Evolutionary conservation across 2,329 filamentous ascomycete genomes (phyloP).

Genomic region (Fusarium subglutinans): DNA sequence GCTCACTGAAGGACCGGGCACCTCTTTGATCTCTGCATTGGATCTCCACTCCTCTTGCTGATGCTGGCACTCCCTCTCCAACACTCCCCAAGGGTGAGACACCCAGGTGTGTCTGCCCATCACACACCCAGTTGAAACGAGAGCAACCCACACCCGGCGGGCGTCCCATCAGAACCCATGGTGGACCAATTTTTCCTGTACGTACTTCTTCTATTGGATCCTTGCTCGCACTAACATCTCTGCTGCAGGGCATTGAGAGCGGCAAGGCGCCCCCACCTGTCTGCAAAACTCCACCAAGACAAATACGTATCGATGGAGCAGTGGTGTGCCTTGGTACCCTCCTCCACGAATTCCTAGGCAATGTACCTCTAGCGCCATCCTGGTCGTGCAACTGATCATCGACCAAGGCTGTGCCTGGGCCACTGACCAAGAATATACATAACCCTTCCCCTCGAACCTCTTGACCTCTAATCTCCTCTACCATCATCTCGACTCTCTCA

Average conservation of each 20-base stretch:
- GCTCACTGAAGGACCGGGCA: slow-evolving; percentile 16
- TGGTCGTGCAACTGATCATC: slow-evolving; percentile 42
- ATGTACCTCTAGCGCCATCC: slow-evolving; percentile 43
- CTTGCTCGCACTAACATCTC: slow-evolving; percentile 35
- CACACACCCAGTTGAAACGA: slow-evolving; percentile 31
- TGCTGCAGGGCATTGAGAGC: slow-evolving; percentile 45
- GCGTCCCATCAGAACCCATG: slow-evolving; percentile 26
- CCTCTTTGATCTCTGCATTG: slow-evolving; percentile 19
- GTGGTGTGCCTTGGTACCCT: slow-evolving; percentile 42
- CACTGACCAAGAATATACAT: slow-evolving; percentile 43
- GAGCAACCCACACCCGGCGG: slow-evolving; percentile 27
- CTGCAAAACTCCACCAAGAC: slow-evolving; percentile 31
- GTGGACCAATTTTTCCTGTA: slow-evolving; percentile 27
- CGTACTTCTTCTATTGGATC: slow-evolving; percentile 31
- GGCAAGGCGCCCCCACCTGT: slow-evolving; percentile 28
- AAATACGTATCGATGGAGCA: slow-evolving; percentile 35
- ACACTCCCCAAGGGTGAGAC: slow-evolving; percentile 27
- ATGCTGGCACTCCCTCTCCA: slow-evolving; percentile 24
- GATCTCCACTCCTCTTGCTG: slow-evolving; percentile 15
- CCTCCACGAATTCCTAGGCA: slow-evolving; percentile 44
- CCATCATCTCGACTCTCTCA: slow-evolving; percentile 33
- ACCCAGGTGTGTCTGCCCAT: slow-evolving; percentile 17
- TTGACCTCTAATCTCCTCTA: slow-evolving; percentile 24
- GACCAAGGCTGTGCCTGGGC: slow-evolving; percentile 42
- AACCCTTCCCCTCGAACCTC: slow-evolving; percentile 42